Evolutionary conservation across 305 asterid genomes (phyloP).

Genomic region (Solanum hybrid): DNA sequence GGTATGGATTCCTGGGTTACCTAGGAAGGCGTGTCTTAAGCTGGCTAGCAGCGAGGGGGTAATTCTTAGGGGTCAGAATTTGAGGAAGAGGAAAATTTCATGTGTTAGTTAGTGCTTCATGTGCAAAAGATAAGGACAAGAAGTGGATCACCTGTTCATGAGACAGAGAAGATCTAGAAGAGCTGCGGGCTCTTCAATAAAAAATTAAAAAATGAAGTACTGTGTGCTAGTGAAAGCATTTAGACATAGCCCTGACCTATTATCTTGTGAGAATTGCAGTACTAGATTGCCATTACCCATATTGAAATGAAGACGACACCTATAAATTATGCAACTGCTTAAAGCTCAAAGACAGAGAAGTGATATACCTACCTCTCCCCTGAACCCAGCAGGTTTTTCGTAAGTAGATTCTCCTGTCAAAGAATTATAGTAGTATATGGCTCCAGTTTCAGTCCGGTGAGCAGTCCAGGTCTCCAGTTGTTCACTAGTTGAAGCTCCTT

Average conservation of each 20-base stretch:
- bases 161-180: not conserved
- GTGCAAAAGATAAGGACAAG: not conserved
- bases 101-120: not conserved
- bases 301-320: not conserved
- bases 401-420: slow-evolving; percentile 86
- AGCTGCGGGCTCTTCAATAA: not conserved
- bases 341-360: not conserved
- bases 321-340: not conserved
- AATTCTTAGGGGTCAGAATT: not conserved
- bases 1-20: not conserved
- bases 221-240: not conserved
- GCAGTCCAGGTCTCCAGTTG: slow-evolving; percentile 77
- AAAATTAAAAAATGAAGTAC: not conserved
- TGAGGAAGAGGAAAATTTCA: not conserved
- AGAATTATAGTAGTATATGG: slow-evolving; percentile 79
- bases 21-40: not conserved
- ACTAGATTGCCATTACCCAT: not conserved
- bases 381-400: slow-evolving; percentile 72
- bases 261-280: not conserved
- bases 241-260: not conserved
- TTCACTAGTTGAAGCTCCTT: slow-evolving; percentile 37
- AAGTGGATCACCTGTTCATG: not conserved
- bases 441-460: slow-evolving; percentile 83
- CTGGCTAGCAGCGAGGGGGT: not conserved
- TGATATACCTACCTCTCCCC: slow-evolving; percentile 59